Evolutionary conservation across 306 rosid species (phyloP), one percentile per base, ranked within the genome.

Genomic region (Vigna angularis): DNA sequence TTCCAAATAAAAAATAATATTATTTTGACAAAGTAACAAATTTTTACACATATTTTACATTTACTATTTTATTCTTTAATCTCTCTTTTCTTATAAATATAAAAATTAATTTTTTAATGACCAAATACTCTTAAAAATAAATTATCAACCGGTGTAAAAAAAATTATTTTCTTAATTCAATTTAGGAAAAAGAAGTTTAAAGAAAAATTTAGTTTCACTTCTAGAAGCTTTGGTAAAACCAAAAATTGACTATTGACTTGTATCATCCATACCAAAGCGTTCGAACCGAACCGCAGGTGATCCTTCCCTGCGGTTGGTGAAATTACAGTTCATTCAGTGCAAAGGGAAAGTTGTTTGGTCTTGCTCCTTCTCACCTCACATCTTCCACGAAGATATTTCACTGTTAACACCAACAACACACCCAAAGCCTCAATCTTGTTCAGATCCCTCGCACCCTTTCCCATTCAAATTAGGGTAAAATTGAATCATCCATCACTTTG

Each of bases 241-340:
- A 32, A 7, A 56, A 70, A 0, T 9, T 38, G 56, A 79, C 63
- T 36, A 12, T 68, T 69, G 76, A 70, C 52, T 69, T 75, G 1
- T 20, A 9, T 36, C 12, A 72, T 12, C 7, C 2, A 17, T 9
- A 1, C 9, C 8, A 14, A 24, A 49, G 2, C 3, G 48, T 53
- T 75, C 66, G 66, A 71, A 77, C 66, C 18, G 86, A 71, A 82
- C 75, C 28, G 82, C 65, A 77, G 57, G 76, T 58, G 20, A n/a
- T 4, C 48, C 24, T 59, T 78, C 36, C 68, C 80, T 66, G 28
- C 83, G 22, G 45, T 72, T 58, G 48, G 8, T 22, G 15, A 58
- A 73, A 66, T 61, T 78, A 73, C 76, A 16, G 80, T 83, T 78
- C 34, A 20, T 78, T 1, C 65, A 1, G 42, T 34, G 75, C 24